These are phyloP conservation scores for Periconia sp. DNA, from an alignment of 2,329 filamentous ascomycete genomes.

Conservation along the genomic window DNA sequence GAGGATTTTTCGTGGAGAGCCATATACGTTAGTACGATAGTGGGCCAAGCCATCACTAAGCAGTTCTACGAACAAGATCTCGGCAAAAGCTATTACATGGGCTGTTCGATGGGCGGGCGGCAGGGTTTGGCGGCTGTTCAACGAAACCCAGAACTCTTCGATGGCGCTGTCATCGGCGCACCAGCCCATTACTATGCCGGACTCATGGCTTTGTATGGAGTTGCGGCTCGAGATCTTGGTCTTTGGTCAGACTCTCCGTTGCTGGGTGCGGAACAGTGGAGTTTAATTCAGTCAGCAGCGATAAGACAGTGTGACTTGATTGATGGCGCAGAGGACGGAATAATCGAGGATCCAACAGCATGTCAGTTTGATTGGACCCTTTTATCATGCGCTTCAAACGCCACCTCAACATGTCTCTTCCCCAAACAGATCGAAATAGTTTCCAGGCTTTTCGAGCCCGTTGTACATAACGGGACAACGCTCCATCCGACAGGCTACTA, in stretches of 20 bases:
- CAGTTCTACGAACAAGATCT: slow-evolving; percentile 40
- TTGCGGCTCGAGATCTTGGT: slow-evolving; percentile 10
- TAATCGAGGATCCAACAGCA: slow-evolving; percentile 47
- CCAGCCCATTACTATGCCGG: slow-evolving; percentile 35
- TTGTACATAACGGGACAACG: slow-evolving; percentile 4
- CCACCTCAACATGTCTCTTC: slow-evolving; percentile 25
- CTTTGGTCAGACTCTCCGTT: slow-evolving; percentile 35
- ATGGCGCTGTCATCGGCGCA: slow-evolving; percentile 41
- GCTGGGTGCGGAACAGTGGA: slow-evolving; percentile 44
- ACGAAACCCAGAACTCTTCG: slow-evolving; percentile 39
- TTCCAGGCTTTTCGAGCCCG: slow-evolving; percentile 24
- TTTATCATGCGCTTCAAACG: slow-evolving; percentile 8
- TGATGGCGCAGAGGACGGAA: slow-evolving; percentile 52
- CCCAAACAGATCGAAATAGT: slow-evolving; percentile 25
- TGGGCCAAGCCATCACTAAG: slow-evolving; percentile 41
- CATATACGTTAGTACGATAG: slow-evolving; percentile 41
- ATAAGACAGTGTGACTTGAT: slow-evolving; percentile 54
- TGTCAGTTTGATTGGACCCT: slow-evolving; percentile 19
- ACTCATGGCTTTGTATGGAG: slow-evolving; percentile 4
- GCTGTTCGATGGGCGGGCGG: slow-evolving; percentile 42
- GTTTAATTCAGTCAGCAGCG: slow-evolving; percentile 42
- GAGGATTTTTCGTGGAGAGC: slow-evolving; percentile 50
- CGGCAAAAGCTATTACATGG: slow-evolving; percentile 45
- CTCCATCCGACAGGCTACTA: neutral
- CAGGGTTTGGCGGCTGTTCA: slow-evolving; percentile 40